phyloP scores from a whole-genome alignment of 495 filamentous ascomycete species.

The Hypoxylon cercidicola region DNA sequence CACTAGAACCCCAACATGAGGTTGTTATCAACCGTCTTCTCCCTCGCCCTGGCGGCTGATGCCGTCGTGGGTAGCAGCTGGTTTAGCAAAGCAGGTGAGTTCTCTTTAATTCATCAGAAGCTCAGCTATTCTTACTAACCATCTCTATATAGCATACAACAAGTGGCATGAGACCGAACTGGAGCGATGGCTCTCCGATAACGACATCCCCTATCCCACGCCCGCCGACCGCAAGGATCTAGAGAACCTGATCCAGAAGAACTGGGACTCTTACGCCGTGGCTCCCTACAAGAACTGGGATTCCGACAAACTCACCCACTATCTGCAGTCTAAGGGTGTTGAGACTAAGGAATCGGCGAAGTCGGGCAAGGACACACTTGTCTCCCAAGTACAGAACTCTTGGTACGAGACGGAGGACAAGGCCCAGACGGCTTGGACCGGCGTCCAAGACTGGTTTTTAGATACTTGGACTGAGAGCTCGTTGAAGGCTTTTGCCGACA shows the following conservation, averaged over 20 bases:
- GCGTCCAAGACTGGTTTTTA: slow-evolving; percentile 91
- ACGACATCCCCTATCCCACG: slow-evolving; percentile 86
- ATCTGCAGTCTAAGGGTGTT: slow-evolving; percentile 73
- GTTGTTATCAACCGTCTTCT: slow-evolving; percentile 73
- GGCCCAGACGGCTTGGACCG: slow-evolving; percentile 72
- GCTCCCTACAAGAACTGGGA: slow-evolving; percentile 79
- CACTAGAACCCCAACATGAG: slow-evolving; percentile 67
- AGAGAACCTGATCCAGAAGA: slow-evolving; percentile 82
- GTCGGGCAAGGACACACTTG: slow-evolving; percentile 71
- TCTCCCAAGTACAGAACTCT: slow-evolving; percentile 71
- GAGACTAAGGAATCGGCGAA: slow-evolving; percentile 71
- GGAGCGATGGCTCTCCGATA: slow-evolving; percentile 95
- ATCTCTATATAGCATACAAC: slow-evolving; percentile 82
- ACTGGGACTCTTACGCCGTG: slow-evolving; percentile 80
- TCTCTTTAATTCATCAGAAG: background rate
- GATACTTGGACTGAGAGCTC: slow-evolving; percentile 79
- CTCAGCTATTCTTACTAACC: slow-evolving; percentile 23
- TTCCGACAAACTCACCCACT: slow-evolving; percentile 68
- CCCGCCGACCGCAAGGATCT: slow-evolving; percentile 89
- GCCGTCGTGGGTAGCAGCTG: slow-evolving; percentile 75
- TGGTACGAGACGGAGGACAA: slow-evolving; percentile 84
- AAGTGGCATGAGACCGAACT: slow-evolving; percentile 99
- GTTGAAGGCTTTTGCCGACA: slow-evolving; percentile 92
- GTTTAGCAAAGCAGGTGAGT: slow-evolving; percentile 85
- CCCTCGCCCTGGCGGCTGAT: slow-evolving; percentile 76